Percentiles rank a stretch among this genome's conserved stretches.
phyloP scores from a whole-genome alignment of 352 stramenopile genomes.

The Phytophthora aleatoria region DNA sequence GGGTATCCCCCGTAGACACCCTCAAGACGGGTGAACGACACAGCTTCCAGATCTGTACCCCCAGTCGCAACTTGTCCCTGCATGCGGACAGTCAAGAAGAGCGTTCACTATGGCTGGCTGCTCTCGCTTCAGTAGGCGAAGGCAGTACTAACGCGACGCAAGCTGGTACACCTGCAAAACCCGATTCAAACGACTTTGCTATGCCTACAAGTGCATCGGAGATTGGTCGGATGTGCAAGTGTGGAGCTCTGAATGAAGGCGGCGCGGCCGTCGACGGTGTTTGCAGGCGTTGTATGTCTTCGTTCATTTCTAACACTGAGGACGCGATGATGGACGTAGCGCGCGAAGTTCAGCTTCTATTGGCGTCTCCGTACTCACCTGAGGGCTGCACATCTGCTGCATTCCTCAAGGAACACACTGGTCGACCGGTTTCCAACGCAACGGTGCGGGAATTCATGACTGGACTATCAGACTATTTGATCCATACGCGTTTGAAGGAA shows the following conservation, averaged over 20 bases:
- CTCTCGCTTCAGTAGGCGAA: constrained; percentile 64
- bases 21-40: constrained; percentile 83
- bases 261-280: constrained; percentile 44
- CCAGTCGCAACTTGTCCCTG: constrained; percentile 65
- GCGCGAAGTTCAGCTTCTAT: constrained; percentile 79
- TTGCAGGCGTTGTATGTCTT: constrained; percentile 75
- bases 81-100: constrained; percentile 89
- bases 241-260: constrained; percentile 36
- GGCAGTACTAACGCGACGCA: constrained; percentile 27
- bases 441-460: constrained; percentile 79
- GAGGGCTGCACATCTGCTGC: constrained; percentile 74
- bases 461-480: constrained; percentile 80
- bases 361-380: constrained; percentile 84
- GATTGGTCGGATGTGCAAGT: constrained; percentile 67
- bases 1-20: constrained; percentile 70
- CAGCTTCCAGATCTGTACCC: constrained; percentile 77
- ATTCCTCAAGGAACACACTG: constrained; percentile 75
- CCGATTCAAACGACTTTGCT: constrained; percentile 32
- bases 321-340: constrained; percentile 76
- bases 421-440: constrained; percentile 50
- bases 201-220: constrained; percentile 40
- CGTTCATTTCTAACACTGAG: constrained; percentile 82
- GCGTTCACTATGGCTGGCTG: constrained; percentile 76
- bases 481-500: constrained; percentile 82
- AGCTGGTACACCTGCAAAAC: constrained; percentile 19